Percentiles rank a stretch among this genome's conserved stretches.
Conservation (phyloP, 768 basidiomycete genomes). For the Crassisporium funariophilum region DNA sequence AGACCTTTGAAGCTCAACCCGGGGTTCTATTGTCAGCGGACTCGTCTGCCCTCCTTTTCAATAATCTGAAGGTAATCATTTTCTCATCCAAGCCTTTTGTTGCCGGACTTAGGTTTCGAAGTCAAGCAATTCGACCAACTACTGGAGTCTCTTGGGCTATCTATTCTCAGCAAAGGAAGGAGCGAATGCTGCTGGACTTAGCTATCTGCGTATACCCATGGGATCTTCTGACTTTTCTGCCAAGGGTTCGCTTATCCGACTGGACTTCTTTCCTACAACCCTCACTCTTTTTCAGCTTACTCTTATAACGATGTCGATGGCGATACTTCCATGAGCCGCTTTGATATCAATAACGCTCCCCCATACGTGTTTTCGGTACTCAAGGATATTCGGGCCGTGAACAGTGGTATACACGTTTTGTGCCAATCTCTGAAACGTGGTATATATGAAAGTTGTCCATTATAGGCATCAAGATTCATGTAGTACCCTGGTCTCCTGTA, state of each 20-base stretch:
- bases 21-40: slow-evolving; percentile 47
- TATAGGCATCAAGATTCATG: slow-evolving; percentile 29
- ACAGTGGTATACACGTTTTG: slow-evolving; percentile 31
- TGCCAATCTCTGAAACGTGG: neutral
- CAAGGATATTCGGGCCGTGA: slow-evolving; percentile 61
- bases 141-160: slow-evolving; percentile 56
- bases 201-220: slow-evolving; percentile 65
- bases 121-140: slow-evolving; percentile 51
- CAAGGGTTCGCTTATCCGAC: slow-evolving; percentile 35
- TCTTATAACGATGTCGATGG: slow-evolving; percentile 58
- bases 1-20: neutral
- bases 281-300: slow-evolving; percentile 43
- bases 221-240: slow-evolving; percentile 74
- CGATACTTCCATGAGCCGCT: slow-evolving; percentile 56
- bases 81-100: neutral
- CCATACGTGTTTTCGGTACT: slow-evolving; percentile 61
- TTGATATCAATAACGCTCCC: slow-evolving; percentile 57
- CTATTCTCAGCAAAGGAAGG: slow-evolving; percentile 64
- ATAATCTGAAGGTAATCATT: slow-evolving; percentile 56
- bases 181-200: slow-evolving; percentile 62
- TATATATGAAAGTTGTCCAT: no score
- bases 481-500: slow-evolving; percentile 73
- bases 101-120: slow-evolving; percentile 19
- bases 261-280: slow-evolving; percentile 4
- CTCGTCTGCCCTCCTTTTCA: slow-evolving; percentile 61